Evolutionary conservation across 129 eudicot genomes (phyloP), one percentile per base, ranked within the genome.

Genomic region (Heracleum sosnowskyi): DNA sequence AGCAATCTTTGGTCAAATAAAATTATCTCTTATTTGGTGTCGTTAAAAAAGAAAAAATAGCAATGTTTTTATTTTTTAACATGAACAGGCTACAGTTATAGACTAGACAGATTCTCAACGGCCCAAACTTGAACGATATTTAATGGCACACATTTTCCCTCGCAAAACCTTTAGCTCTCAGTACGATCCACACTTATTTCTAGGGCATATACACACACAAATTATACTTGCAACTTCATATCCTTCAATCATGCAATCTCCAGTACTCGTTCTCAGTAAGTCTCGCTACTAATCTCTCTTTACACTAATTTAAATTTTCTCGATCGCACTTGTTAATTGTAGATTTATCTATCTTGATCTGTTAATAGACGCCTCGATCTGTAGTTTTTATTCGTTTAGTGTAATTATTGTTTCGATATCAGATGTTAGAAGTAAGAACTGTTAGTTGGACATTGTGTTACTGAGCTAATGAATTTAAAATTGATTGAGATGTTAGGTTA

Each of bases 191-290:
- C 37, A 63, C 70, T 29, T 11, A 63, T 63, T 63, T 66, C 72
- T 31, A 31, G 72, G 72, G 24, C 24, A 28, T 31, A 60, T n/a
- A 60, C 33, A 60, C 1, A 53, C 7, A 60, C 28, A 57, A 9
- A 2, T 0, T 60, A 60, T 26, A 60, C 68, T n/a, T 15, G 26
- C 72, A 66, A 5, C 39, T 66, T 33, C 36, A 29, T 29, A 20
- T 64, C 47, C 35, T 42, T 35, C 41, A 75, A 36, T 39, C 69
- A 81, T 76, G 80, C 84, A 68, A 3, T 35, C 79, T 45, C 80
- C 80, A 33, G 57, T 49, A 24, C 71, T 75, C 4, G 76, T 81
- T 49, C 84, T 76, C 84, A 76, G 84, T 81, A 76, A 81, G 79
- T 34, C 3, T 41, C 34, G 0, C 18, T 44, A 5, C 13, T 16